Conservation (phyloP, 192 early-diverging fungal genomes). For the Rhizophagus prolifer region DNA sequence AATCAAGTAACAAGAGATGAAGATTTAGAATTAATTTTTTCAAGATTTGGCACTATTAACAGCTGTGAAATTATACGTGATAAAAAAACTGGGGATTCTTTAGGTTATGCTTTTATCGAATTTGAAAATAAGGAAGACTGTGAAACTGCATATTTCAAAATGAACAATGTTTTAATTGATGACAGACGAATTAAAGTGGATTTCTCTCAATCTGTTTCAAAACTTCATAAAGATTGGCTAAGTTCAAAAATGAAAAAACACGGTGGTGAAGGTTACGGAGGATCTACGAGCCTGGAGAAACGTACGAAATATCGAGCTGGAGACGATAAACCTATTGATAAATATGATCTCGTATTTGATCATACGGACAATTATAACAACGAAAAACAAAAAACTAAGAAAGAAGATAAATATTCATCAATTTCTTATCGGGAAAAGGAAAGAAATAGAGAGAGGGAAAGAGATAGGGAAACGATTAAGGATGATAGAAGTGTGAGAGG, state of each 20-base stretch:
- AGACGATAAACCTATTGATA: slow-evolving; percentile 24
- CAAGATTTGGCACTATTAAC: slow-evolving; percentile 82
- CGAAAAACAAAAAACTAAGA: background rate
- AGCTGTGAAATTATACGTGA: slow-evolving; percentile 94
- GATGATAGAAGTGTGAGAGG: slow-evolving; percentile 17
- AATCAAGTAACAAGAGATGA: slow-evolving; percentile 88
- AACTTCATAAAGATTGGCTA: slow-evolving; percentile 80
- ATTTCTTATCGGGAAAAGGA: slow-evolving; percentile 6
- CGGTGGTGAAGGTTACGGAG: slow-evolving; percentile 39
- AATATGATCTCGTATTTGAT: slow-evolving; percentile 55
- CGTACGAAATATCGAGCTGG: slow-evolving; percentile 54
- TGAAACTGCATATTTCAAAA: slow-evolving; percentile 94
- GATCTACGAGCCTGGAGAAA: slow-evolving; percentile 51
- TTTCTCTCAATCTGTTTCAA: slow-evolving; percentile 94
- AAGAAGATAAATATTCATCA: background rate
- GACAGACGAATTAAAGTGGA: slow-evolving; percentile 96
- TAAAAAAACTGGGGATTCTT: slow-evolving; percentile 73
- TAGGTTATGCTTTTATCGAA: slow-evolving; percentile 96
- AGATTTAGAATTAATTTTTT: slow-evolving; percentile 91
- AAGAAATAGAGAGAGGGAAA: slow-evolving; percentile 11
- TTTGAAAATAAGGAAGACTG: slow-evolving; percentile 84
- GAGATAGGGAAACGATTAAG: background rate
- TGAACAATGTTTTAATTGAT: slow-evolving; percentile 96
- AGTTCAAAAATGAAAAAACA: slow-evolving; percentile 43
- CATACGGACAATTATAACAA: slow-evolving; percentile 17